Percentiles rank a stretch among this genome's conserved stretches.
Evolutionary conservation across 768 basidiomycete genomes (phyloP).

Genomic region (Lentinula detonsa): DNA sequence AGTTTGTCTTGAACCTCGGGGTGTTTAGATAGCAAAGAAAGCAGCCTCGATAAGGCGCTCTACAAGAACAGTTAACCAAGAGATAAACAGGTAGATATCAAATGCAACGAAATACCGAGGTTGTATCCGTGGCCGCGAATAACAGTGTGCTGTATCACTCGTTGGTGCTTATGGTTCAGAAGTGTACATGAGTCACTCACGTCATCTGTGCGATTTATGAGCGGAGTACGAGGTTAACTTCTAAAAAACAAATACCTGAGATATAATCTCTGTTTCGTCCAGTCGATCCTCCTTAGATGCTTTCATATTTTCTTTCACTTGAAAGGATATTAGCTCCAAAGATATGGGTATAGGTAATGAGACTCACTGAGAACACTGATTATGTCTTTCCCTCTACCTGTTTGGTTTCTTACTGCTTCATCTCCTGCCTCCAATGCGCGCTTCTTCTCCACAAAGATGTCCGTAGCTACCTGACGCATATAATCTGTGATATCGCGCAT

Average conservation of each 20-base stretch:
- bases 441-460: slow-evolving; percentile 24
- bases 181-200: not conserved
- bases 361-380: slow-evolving; percentile 27
- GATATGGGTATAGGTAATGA: not conserved
- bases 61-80: not conserved
- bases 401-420: slow-evolving; percentile 16
- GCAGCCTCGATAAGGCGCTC: slow-evolving; percentile 24
- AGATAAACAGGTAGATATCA: not conserved
- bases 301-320: slow-evolving; percentile 29
- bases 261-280: slow-evolving; percentile 27
- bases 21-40: slow-evolving; percentile 26
- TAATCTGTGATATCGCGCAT: slow-evolving; percentile 21
- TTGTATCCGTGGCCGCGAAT: slow-evolving; percentile 38
- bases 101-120: slow-evolving; percentile 16
- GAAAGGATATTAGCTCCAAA: not conserved
- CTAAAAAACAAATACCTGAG: slow-evolving; percentile 20
- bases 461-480: slow-evolving; percentile 18
- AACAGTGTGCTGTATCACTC: slow-evolving; percentile 23
- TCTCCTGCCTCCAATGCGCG: slow-evolving; percentile 18
- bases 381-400: slow-evolving; percentile 28
- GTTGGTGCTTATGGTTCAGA: not conserved
- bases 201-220: slow-evolving; percentile 4
- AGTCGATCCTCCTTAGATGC: slow-evolving; percentile 22
- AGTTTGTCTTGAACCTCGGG: slow-evolving; percentile 31
- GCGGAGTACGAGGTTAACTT: not conserved